Base-by-base conservation (phyloP, 176 grass and related monocot species). In the Carex scoparia region DNA sequence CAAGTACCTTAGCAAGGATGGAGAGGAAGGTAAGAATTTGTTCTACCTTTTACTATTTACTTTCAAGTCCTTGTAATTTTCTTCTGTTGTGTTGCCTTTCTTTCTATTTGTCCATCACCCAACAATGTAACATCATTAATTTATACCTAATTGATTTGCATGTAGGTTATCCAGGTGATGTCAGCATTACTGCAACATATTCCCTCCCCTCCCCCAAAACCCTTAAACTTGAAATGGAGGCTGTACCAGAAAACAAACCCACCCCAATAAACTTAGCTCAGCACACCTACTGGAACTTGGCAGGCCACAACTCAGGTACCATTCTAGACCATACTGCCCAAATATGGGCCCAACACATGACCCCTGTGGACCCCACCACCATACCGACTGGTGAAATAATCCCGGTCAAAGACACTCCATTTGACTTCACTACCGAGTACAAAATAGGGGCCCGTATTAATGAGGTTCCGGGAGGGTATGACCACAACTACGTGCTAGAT, bases 241-340 rank as follows among this genome's bases (percentile, higher is more conserved):
- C 92, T 30, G 78, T 78, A 60, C 75, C 95, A 53, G 9, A 79
- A 56, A 89, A 91, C 35, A 98, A 91, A 85, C 82, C 92, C 1
- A 94, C 92, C 19, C 92, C 92, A 46, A 91, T 94, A 53, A 94
- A 37, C 71, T 84, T 98, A 79, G 92, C 91, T 1, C 92, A 98
- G 55, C 91, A 94, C 89, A 98, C 95, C 13, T 98, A 98, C 69
- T 94, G 92, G 95, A 97, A 97, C 89, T 85, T 97, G 64, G 89
- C 95, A n/a, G 95, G 95, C n/a, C 95, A 97, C 79, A 84, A 87
- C 61, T 94, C 92, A 1, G 92, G 92, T 27, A 86, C 80, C 49
- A 88, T 86, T 49, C 89, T 94, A 32, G 86, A 91, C 57, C 92
- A 94, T 84, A 88, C 68, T 4, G 87, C 91, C 35, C 91, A 93